Evolutionary conservation across 1,139 yeast species (phyloP), one percentile per base, ranked within the genome.

Genomic region (Magnusiomyces clavatus): DNA sequence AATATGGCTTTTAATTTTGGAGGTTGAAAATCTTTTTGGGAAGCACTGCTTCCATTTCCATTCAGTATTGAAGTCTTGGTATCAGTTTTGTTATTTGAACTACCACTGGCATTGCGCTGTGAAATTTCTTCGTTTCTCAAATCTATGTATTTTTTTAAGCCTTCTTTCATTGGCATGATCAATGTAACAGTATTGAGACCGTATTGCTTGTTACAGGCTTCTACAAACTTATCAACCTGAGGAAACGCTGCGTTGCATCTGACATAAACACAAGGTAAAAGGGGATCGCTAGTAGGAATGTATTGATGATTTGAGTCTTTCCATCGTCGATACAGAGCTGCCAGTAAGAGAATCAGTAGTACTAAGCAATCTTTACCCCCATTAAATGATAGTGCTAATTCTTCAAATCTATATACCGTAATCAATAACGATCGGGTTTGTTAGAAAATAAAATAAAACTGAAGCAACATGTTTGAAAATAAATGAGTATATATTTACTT

Each of bases 311-410:
- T 24, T 8, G 31, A 24, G 4, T 4, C 31, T 24, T 24, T 24
- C 54, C 60, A 63, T 53, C 69, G 68, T 41, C 68, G 66, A 60
- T 78, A 76, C 4, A 84, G 70, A 5, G 81, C 77, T 1, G 88
- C 82, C 53, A 86, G 68, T 41, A 83, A 76, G 1, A 88, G 64
- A 13, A 86, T 71, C 47, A 88, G 74, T 86, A 87, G 83, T 45
- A 87, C 96, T 37, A 86, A 74, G 61, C 96, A 88, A 67, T 88
- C 96, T 62, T 88, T 88, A 1, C 96, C 96, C 6, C 96, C 96
- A 62, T 88, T 88, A 67, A 84, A 88, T 4, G 94, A 83, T 6
- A 88, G 71, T 3, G 95, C 83, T 3, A 87, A 68, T 56, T 86
- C 81, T 13, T 74, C 73, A 39, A 78, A 66, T 0, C 75, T 65